Evolutionary conservation across 169 alveolate genomes (phyloP).

Genomic region (Plasmodium coatneyi): DNA sequence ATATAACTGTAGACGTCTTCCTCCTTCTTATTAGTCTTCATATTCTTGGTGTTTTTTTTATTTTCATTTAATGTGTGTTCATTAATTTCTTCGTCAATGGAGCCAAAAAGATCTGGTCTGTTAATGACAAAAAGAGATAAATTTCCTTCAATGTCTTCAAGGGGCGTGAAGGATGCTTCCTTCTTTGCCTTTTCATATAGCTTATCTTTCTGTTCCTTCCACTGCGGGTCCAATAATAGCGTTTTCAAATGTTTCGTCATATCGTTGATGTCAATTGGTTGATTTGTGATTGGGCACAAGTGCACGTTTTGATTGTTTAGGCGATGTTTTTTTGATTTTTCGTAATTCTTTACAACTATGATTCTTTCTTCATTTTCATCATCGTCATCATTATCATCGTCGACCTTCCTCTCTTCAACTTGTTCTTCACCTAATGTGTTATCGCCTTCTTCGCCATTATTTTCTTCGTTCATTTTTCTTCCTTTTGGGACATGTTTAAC

Average conservation of each 20-base stretch:
- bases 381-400: background rate
- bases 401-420: background rate
- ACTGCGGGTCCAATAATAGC: constrained; percentile 96
- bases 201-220: constrained; percentile 94
- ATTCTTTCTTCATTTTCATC: constrained; percentile 88
- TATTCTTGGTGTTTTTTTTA: constrained; percentile 24
- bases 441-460: constrained; percentile 57
- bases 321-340: constrained; percentile 82
- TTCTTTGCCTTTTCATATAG: constrained; percentile 89
- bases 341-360: constrained; percentile 87
- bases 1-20: constrained; percentile 59
- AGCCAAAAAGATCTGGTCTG: constrained; percentile 93
- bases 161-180: constrained; percentile 90
- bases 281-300: constrained; percentile 96
- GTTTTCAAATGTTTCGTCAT: constrained; percentile 94
- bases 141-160: constrained; percentile 90
- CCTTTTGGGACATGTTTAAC: constrained; percentile 22
- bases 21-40: constrained; percentile 19
- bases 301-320: constrained; percentile 84
- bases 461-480: constrained; percentile 5
- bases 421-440: constrained; percentile 52
- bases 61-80: constrained; percentile 60
- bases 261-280: constrained; percentile 92
- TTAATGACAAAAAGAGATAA: constrained; percentile 90
- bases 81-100: constrained; percentile 91